Base-by-base conservation (phyloP, 1,139 yeast species). In the Hyphopichia khmerensis region DNA sequence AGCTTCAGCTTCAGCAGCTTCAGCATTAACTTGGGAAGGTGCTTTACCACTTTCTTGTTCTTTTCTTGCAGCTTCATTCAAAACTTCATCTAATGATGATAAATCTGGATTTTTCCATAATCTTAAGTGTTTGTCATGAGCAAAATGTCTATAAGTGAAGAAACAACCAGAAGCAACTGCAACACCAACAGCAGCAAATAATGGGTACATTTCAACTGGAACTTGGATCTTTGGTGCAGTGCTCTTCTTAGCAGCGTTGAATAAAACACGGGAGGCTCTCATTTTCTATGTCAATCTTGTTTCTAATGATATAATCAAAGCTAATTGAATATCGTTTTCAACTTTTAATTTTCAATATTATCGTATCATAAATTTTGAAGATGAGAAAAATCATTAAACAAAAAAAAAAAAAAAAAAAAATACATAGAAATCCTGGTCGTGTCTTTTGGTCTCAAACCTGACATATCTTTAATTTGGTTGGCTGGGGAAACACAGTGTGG, bases 131-230 rank as follows among this genome's bases (percentile, higher is more conserved):
- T 65, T 69, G 65, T 85, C 93, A 58, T 79, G 71, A 45, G 81
- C 75, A 53, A 86, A 70, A 65, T 86, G 88, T 75, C 84, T 85
- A 72, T 80, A 80, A 41, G 88, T 72, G 77, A 86, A 86, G 72
- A 66, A 85, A 50, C 68, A 53, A 48, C 84, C 90, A 27, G 93
- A 85, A 47, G 65, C 62, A 56, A 80, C 58, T 38, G 93, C 93
- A 46, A 83, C 82, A 56, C 83, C 87, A 33, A 67, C 65, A 40
- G 77, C 77, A 72, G 72, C 75, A 48, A 73, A 72, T 64, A 86
- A 77, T 64, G 95, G 95, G 62, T 85, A 82, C 75, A 86, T 72
- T 71, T 86, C 95, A 43, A 85, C 80, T 52, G 95, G 95, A 43
- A 82, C 61, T 48, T 56, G 62, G 41, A 51, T 64, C 69, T 57